Evolutionary conservation across 2,329 filamentous ascomycete genomes (phyloP), one percentile per base, ranked within the genome.

Genomic region (Colletotrichum liriopes): DNA sequence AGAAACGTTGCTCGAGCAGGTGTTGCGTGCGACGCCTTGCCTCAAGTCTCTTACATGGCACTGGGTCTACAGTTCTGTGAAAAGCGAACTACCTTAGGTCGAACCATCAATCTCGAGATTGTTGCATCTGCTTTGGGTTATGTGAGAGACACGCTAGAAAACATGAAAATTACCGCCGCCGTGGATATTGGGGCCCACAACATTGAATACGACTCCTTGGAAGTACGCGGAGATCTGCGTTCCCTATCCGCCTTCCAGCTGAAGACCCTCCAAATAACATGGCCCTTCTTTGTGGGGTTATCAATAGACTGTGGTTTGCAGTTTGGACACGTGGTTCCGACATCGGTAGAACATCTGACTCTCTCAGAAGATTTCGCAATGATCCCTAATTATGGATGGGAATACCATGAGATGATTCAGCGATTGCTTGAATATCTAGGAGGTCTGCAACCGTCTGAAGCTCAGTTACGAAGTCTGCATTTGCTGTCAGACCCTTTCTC

Each of bases 11-110:
- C 26, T 52, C 23, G 49, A 52, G 49, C 49, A 52, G 49, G 16
- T 52, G 23, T 18, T 52, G 49, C 23, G 49, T 32, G 49, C 23
- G 49, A 52, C 49, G 12, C 49, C 49, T 11, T 52, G 49, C 14
- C 49, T 52, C 49, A 52, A 52, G 26, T 32, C 49, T 52, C 23
- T 52, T 52, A 52, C 49, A 18, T 52, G 49, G 49, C 49, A 52
- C 12, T 52, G 49, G 26, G 5, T 32, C 26, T 16, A 52, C 49
- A 18, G 14, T 1, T 16, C 49, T 32, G 26, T 23, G 14, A 7
- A 32, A 16, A 4, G 26, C 3, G 26, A 52, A 52, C 14, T 16
- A 32, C 23, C 26, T 52, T 14, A 23, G 49, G 12, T 32, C 23
- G 1, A 32, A 52, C 11, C 16, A 9, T 32, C 49, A 52, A 52